Evolutionary conservation across 2,329 filamentous ascomycete genomes (phyloP), one percentile per base, ranked within the genome.

Genomic region (Xylariomycetidae sp.): DNA sequence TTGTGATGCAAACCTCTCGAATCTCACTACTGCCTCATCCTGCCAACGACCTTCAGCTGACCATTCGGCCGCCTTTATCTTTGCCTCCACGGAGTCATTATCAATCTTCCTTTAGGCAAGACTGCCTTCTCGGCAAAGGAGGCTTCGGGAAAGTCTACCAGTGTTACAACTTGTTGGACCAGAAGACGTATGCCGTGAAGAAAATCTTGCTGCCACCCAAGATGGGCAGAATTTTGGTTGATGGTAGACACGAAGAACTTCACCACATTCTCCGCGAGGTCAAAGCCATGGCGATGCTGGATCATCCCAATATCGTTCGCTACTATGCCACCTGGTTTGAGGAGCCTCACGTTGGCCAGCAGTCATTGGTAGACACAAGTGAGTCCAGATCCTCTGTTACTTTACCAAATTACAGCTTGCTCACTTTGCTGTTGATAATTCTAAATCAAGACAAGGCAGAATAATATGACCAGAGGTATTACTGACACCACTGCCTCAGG

Each of bases 241-340:
- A 57, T 33, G 52, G 51, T 16, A 47, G 28, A 13, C 47, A 54
- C 22, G 51, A 53, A n/a, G 48, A 54, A 7, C 32, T 56, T 3
- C 43, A 49, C 16, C 47, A 52, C 33, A 44, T 57, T 19, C 35
- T 57, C 12, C 46, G 48, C 7, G 54, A 57, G 31, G 53, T 55
- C 4, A 47, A 56, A 32, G 52, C 53, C 7, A 40, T 57, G 31
- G 54, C 54, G 6, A 46, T 42, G 19, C 43, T 57, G 12, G 53
- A 56, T 29, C 53, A 57, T 31, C 48, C 52, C 10, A 57, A 57
- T 27, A 48, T 57, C 29, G 53, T 57, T 12, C 46, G 54, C 1
- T 57, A 57, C 32, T 51, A 57, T 28, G 48, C 47, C 15, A 53
- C 54, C 1, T 56, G 53, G 53, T 47, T 56, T 34, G 54, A 57